Evolutionary conservation across 2,329 filamentous ascomycete species (phyloP).

Genomic region (Verticillium albo-atrum): DNA sequence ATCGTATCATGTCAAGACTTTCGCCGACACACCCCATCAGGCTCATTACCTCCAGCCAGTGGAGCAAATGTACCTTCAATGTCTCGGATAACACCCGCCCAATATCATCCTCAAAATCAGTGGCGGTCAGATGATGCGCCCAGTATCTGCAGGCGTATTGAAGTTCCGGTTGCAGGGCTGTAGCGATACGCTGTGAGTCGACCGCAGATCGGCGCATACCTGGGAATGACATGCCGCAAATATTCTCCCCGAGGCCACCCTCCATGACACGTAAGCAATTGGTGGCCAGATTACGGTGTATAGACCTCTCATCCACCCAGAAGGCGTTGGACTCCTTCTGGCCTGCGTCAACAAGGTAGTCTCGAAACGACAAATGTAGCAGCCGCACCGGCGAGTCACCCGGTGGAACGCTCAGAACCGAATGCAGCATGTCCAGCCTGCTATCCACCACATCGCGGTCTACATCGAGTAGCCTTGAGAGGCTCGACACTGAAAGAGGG

Average conservation of each 20-base stretch:
- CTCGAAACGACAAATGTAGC: slow-evolving; percentile 31
- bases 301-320: slow-evolving; percentile 27
- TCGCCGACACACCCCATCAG: slow-evolving; percentile 19
- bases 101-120: slow-evolving; percentile 18
- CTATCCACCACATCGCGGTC: slow-evolving; percentile 9
- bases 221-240: slow-evolving; percentile 25
- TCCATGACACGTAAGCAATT: slow-evolving; percentile 30
- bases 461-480: slow-evolving; percentile 21
- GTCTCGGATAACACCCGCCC: slow-evolving; percentile 25
- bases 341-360: slow-evolving; percentile 27
- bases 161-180: slow-evolving; percentile 21
- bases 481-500: slow-evolving; percentile 21
- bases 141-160: slow-evolving; percentile 37
- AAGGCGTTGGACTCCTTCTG: slow-evolving; percentile 21
- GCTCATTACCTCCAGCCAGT: slow-evolving; percentile 36
- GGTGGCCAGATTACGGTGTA: slow-evolving; percentile 23
- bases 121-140: slow-evolving; percentile 26
- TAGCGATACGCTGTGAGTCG: slow-evolving; percentile 14
- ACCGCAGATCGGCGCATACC: slow-evolving; percentile 18
- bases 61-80: slow-evolving; percentile 30
- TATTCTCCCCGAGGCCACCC: slow-evolving; percentile 24
- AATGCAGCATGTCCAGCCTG: slow-evolving; percentile 24
- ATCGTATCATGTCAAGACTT: slow-evolving; percentile 5
- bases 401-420: slow-evolving; percentile 25
- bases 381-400: slow-evolving; percentile 18